Conservation (phyloP, 1,284 basidiomycete species). For the Malassezia globosa region DNA sequence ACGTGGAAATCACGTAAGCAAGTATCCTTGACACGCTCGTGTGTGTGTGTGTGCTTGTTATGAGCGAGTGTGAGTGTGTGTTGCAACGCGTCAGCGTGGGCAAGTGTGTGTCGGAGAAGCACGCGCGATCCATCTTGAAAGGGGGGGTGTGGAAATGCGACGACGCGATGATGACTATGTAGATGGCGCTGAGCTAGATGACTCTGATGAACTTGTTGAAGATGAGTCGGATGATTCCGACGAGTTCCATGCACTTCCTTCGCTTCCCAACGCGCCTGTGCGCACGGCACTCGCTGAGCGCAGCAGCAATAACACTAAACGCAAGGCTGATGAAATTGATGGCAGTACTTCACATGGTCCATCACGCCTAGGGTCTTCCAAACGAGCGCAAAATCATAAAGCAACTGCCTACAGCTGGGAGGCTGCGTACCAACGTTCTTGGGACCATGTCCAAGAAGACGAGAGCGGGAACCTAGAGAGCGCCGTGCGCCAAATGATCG, state of each 20-base stretch:
- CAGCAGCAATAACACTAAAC: background rate
- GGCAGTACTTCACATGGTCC: background rate
- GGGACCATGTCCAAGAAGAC: slow-evolving; percentile 95
- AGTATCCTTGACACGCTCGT: no score
- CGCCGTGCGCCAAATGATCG: slow-evolving; percentile 77
- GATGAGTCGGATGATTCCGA: slow-evolving; percentile 16
- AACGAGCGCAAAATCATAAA: background rate
- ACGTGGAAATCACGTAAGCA: slow-evolving; percentile 6
- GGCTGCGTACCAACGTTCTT: slow-evolving; percentile 80
- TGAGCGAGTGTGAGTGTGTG: no score
- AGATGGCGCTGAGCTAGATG: slow-evolving; percentile 16
- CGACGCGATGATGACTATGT: slow-evolving; percentile 17
- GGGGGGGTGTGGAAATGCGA: no score
- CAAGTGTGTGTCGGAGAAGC: no score
- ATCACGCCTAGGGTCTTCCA: background rate
- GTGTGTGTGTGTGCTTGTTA: no score
- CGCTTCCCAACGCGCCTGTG: slow-evolving; percentile 1
- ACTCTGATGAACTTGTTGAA: slow-evolving; percentile 12
- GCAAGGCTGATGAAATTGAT: background rate
- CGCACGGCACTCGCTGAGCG: slow-evolving; percentile 4
- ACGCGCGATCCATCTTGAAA: no score
- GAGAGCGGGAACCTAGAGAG: slow-evolving; percentile 79
- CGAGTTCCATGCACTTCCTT: slow-evolving; percentile 14
- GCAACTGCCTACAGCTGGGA: slow-evolving; percentile 70
- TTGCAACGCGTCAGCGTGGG: no score